Base-by-base conservation (phyloP, 139 green algal genomes). In the Eudorina sp. region DNA sequence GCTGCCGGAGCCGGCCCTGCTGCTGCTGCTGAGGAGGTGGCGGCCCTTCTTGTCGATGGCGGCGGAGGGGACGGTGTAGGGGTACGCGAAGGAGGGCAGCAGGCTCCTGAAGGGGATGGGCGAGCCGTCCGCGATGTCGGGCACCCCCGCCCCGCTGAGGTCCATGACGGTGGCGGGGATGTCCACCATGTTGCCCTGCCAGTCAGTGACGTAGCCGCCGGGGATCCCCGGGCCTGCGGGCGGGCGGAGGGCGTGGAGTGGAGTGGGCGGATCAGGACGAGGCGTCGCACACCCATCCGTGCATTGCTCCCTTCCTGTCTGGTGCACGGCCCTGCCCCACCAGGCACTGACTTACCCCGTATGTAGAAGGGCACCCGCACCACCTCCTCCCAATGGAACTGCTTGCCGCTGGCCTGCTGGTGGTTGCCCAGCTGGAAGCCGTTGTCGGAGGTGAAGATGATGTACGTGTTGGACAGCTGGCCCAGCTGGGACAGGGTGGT, bases 361-460 rank as follows among this genome's bases (percentile, higher is more conserved):
- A 88, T 81, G 66, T 62, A 88, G 55, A 86, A 86, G 11, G 79
- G 79, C 41, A 86, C 79, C 27, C 79, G 58, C 51, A 83, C 75
- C 75, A 83, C 75, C 83, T 88, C 83, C 68, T 88, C 83, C 68
- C 68, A 88, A 34, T 70, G 83, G 68, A 88, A 81, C 48, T 88
- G 83, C 66, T 88, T 88, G 83, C 83, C 83, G 27, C 58, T 38
- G 27, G 7, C 25, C 83, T 82, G 83, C 13, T 48, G 51, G 66
- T 88, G 83, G 69, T 82, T 72, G 2, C 83, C 83, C 45, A 88
- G 23, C 68, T 80, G 81, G 43, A 51, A 78, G 18, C 91, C 91
- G 55, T 93, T 93, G 79, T 93, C 91, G 23, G 55, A 82, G 46
- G 85, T 91, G 83, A 84, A 92, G 43, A 93, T 91, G 73, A 93